Evolutionary conservation across 495 filamentous ascomycete species (phyloP).

Genomic region (Podospora comata): DNA sequence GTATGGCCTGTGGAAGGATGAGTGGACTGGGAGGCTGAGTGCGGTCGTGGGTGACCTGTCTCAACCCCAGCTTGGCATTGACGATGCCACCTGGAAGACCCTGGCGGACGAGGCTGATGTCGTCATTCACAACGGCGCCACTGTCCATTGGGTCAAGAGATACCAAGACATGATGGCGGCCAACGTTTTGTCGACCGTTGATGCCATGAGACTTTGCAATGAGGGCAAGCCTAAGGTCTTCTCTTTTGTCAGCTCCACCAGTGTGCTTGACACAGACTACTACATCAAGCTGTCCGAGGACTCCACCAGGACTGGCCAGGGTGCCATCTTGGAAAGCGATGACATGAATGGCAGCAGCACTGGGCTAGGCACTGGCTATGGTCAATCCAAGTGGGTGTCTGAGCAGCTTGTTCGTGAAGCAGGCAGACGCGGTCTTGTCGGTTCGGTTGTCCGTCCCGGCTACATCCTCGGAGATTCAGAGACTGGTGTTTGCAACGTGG

Average conservation of each 20-base stretch:
- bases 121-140: slow-evolving; percentile 88
- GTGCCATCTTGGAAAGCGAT: slow-evolving; percentile 47
- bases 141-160: slow-evolving; percentile 79
- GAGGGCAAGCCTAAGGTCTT: slow-evolving; percentile 76
- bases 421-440: slow-evolving; percentile 69
- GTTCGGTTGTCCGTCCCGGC: slow-evolving; percentile 77
- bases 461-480: slow-evolving; percentile 77
- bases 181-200: slow-evolving; percentile 81
- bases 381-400: slow-evolving; percentile 70
- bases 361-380: slow-evolving; percentile 71
- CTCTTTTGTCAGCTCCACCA: slow-evolving; percentile 83
- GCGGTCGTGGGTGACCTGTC: slow-evolving; percentile 71
- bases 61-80: slow-evolving; percentile 67
- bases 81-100: slow-evolving; percentile 57
- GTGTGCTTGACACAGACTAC: slow-evolving; percentile 74
- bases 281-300: slow-evolving; percentile 70
- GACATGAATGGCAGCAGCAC: slow-evolving; percentile 47
- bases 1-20: slow-evolving; percentile 77
- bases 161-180: slow-evolving; percentile 72
- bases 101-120: slow-evolving; percentile 67
- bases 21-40: slow-evolving; percentile 62
- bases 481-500: slow-evolving; percentile 74
- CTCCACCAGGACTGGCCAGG: slow-evolving; percentile 44
- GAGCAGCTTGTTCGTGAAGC: slow-evolving; percentile 83
- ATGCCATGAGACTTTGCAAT: slow-evolving; percentile 71